Conservation (phyloP, 1,284 basidiomycete genomes). For the Microbotryum scabiosae region DNA sequence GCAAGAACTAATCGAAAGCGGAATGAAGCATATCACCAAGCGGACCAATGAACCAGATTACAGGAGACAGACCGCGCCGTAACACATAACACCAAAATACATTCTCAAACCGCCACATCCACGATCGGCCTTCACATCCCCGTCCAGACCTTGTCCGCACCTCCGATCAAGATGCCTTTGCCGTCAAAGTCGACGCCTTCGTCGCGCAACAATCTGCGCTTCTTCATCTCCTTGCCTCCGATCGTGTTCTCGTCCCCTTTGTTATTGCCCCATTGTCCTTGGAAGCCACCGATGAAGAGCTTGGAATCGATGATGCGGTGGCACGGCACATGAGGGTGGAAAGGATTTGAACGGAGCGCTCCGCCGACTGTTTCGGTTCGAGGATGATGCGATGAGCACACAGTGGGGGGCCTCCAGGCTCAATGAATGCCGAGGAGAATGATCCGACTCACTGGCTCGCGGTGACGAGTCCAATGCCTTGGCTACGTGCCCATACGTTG, state of each 20-base stretch:
- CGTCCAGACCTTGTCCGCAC: slow-evolving; percentile 19
- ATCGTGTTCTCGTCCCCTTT: slow-evolving; percentile 4
- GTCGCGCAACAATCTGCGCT: slow-evolving; percentile 45
- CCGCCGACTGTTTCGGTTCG: slow-evolving; percentile 46
- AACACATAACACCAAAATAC: too few relatives aligned
- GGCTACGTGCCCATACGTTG: slow-evolving; percentile 1
- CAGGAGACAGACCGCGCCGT: too few relatives aligned
- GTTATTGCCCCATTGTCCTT: slow-evolving; percentile 51
- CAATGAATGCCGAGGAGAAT: neutral
- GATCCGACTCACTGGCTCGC: neutral
- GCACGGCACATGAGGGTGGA: slow-evolving; percentile 56
- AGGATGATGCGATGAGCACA: too few relatives aligned
- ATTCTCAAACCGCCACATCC: too few relatives aligned
- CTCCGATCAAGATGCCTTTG: slow-evolving; percentile 42
- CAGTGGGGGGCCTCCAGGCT: too few relatives aligned
- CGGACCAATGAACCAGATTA: too few relatives aligned
- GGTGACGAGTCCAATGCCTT: neutral
- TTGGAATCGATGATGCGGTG: slow-evolving; percentile 57
- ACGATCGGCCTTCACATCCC: too few relatives aligned
- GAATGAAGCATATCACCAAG: too few relatives aligned
- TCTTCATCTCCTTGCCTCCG: slow-evolving; percentile 39
- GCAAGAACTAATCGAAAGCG: too few relatives aligned
- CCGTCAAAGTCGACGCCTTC: slow-evolving; percentile 50
- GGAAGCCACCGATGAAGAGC: slow-evolving; percentile 50
- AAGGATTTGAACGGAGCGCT: slow-evolving; percentile 55